These are phyloP conservation scores for Dictyostelium discoideum DNA, from an alignment of 78 protist species.

Conservation along the genomic window DNA sequence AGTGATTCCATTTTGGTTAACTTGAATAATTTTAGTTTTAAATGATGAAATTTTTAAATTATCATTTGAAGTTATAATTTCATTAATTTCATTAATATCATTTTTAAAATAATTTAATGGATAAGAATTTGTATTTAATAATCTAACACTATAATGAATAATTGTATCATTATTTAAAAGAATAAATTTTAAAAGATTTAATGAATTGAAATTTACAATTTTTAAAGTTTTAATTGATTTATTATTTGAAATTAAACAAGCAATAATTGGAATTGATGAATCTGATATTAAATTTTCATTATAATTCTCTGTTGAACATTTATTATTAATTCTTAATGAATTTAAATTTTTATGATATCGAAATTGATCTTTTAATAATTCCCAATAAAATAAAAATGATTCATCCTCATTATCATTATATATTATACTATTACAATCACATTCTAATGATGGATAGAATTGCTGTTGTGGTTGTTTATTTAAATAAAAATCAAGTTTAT, in stretches of 20 bases:
- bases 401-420: not conserved
- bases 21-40: not conserved
- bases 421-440: not conserved
- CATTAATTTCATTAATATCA: not conserved
- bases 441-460: not conserved
- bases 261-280: not conserved
- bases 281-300: not conserved
- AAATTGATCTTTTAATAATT: not conserved
- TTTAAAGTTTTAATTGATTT: not conserved
- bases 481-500: not conserved
- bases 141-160: too few relatives aligned
- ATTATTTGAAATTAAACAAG: not conserved
- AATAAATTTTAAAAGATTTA: not conserved
- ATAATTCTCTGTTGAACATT: not conserved
- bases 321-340: not conserved
- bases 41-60: not conserved
- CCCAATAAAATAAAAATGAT: not conserved
- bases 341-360: not conserved
- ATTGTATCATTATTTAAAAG: not conserved
- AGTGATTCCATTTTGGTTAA: not conserved
- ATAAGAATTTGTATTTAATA: not conserved
- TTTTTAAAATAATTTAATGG: not conserved
- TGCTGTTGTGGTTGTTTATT: not conserved
- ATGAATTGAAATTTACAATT: not conserved
- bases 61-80: too few relatives aligned